Evolutionary conservation across 2,329 filamentous ascomycete genomes (phyloP).

Genomic region (Cercospora sp.): DNA sequence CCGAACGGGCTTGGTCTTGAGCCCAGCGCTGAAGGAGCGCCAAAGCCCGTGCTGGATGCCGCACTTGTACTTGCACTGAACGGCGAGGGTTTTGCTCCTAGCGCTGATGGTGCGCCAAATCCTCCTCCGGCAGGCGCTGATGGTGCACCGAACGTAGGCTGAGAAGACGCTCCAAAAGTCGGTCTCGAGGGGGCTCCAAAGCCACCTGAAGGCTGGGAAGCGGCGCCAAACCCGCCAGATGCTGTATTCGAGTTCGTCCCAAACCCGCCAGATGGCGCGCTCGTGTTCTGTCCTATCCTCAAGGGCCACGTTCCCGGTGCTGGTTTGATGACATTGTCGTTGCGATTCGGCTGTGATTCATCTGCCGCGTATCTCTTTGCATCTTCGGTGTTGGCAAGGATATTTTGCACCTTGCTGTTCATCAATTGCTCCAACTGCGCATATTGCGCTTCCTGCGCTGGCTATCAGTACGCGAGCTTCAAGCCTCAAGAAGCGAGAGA

Average conservation of each 20-base stretch:
- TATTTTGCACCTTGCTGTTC: conserved; percentile 8
- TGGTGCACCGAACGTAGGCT: conserved; percentile 22
- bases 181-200: too few species aligned
- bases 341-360: conserved; percentile 9
- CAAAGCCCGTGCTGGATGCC: conserved; percentile 25
- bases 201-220: not conserved
- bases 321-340: conserved; percentile 10
- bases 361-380: conserved; percentile 2
- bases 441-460: conserved; percentile 1
- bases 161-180: not conserved
- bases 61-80: not conserved
- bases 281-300: not conserved
- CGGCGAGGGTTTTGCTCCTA: conserved; percentile 12
- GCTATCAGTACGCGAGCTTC: not conserved
- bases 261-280: not conserved
- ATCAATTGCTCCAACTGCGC: conserved; percentile 6
- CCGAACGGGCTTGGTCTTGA: conserved; percentile 22
- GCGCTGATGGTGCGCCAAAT: conserved; percentile 34
- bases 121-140: conserved; percentile 33
- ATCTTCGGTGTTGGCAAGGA: conserved; percentile 9
- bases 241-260: not conserved
- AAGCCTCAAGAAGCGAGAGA: not conserved
- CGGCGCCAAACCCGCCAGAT: conserved; percentile 23
- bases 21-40: conserved; percentile 40
- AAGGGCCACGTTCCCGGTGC: not conserved